These are phyloP conservation scores for Mycena albidolilacea DNA, from an alignment of 768 basidiomycete species.

Conservation along the genomic window DNA sequence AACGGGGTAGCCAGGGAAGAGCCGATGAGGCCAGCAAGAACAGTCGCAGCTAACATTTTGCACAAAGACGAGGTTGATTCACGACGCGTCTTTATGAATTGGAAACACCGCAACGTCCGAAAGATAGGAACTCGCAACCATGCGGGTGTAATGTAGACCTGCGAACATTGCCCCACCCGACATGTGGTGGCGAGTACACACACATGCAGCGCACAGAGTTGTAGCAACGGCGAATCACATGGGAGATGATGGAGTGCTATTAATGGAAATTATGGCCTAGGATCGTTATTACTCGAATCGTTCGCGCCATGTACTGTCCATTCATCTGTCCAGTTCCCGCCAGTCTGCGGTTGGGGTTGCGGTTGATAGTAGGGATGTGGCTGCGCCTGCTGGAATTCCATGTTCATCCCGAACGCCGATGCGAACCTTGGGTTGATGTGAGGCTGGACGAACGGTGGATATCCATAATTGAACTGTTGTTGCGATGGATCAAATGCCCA, in stretches of 20 bases:
- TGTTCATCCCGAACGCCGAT: conserved; percentile 69
- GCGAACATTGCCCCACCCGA: background rate
- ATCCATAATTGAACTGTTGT: conserved; percentile 41
- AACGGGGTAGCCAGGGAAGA: conserved; percentile 13
- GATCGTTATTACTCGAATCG: conserved; percentile 38
- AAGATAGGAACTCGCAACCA: conserved; percentile 13
- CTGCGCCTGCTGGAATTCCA: conserved; percentile 47
- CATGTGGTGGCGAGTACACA: conserved; percentile 8
- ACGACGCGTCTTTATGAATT: conserved; percentile 19
- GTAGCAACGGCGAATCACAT: conserved; percentile 12
- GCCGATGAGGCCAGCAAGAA: conserved; percentile 27
- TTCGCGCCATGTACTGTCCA: conserved; percentile 54
- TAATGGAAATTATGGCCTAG: background rate
- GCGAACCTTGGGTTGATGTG: conserved; percentile 91
- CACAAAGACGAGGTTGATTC: background rate
- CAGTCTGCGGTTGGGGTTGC: background rate
- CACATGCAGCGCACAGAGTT: background rate
- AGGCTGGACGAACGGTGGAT: conserved; percentile 69
- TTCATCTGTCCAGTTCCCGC: conserved; percentile 52
- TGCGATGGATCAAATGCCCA: conserved; percentile 39
- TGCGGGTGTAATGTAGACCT: conserved; percentile 6
- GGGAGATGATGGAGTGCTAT: background rate
- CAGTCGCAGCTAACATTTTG: conserved; percentile 19
- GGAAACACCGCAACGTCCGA: conserved; percentile 1
- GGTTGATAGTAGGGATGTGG: conserved; percentile 37